phyloP scores from a whole-genome alignment of 805 yeast species.

The Yarrowia hollandica region DNA sequence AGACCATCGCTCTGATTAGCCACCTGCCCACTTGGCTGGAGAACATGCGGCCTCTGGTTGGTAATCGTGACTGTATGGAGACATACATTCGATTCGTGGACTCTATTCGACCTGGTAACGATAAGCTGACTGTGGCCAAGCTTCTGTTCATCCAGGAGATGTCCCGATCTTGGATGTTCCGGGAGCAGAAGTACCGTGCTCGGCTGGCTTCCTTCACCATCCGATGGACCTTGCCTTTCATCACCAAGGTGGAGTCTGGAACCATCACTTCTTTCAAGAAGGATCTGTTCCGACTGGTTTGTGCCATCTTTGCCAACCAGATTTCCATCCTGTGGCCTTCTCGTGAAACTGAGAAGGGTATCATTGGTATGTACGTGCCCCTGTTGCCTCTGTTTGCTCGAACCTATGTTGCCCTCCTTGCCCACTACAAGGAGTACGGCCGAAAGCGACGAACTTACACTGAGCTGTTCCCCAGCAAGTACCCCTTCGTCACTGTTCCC shows the following conservation, averaged over 20 bases:
- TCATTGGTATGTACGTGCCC: constrained; percentile 38
- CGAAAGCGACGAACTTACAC: constrained; percentile 63
- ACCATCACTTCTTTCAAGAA: constrained; percentile 34
- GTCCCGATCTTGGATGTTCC: constrained; percentile 37
- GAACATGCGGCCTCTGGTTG: constrained; percentile 26
- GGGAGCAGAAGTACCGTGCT: constrained; percentile 34
- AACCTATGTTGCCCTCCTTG: constrained; percentile 37
- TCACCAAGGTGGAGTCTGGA: constrained; percentile 33
- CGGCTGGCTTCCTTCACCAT: constrained; percentile 36
- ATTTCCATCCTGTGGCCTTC: constrained; percentile 39
- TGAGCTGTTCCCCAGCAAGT: constrained; percentile 57
- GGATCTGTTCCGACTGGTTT: constrained; percentile 37
- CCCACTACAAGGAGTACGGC: constrained; percentile 46
- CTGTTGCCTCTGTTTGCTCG: constrained; percentile 39
- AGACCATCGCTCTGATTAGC: constrained; percentile 9
- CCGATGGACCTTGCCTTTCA: constrained; percentile 37
- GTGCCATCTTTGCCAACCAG: constrained; percentile 38
- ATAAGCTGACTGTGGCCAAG: constrained; percentile 56
- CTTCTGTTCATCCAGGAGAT: constrained; percentile 56
- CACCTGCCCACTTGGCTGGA: constrained; percentile 25
- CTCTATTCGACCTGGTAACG: constrained; percentile 58
- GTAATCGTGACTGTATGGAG: constrained; percentile 21
- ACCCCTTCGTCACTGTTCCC: constrained; percentile 64
- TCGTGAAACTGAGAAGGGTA: constrained; percentile 35
- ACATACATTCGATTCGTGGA: constrained; percentile 42